A percentile compares a stretch with the other conserved stretches of the same genome.
Conservation (phyloP, 2,329 filamentous ascomycete species). For the Oidium heveae region DNA sequence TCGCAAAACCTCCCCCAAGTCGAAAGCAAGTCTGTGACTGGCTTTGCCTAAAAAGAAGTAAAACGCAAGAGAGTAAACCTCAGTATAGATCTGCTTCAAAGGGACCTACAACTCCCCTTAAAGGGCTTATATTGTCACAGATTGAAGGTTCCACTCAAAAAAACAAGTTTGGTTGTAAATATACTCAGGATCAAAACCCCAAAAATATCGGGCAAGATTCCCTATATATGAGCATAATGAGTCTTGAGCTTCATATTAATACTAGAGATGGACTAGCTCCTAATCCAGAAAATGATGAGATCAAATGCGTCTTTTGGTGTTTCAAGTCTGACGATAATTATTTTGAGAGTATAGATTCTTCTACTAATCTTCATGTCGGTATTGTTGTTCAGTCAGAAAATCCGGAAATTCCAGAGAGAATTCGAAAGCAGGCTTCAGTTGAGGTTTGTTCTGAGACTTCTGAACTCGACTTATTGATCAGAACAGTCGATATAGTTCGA, state of each 20-base stretch:
- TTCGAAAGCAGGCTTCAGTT: constrained; percentile 33
- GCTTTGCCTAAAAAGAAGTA: constrained; percentile 21
- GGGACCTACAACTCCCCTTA: constrained; percentile 3
- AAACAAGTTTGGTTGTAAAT: constrained; percentile 64
- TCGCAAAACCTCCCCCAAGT: constrained; percentile 43
- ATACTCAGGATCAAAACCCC: constrained; percentile 48
- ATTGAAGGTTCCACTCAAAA: constrained; percentile 73
- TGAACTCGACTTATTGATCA: constrained; percentile 64
- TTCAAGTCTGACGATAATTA: constrained; percentile 49
- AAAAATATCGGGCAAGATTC: constrained; percentile 60
- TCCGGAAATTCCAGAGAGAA: constrained; percentile 28
- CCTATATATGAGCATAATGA: constrained; percentile 94
- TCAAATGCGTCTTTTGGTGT: constrained; percentile 78
- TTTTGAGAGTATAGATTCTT: constrained; percentile 21
- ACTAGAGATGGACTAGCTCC: constrained; percentile 58
- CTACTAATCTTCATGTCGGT: constrained; percentile 33
- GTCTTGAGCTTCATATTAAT: constrained; percentile 77
- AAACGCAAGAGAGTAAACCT: constrained; percentile 6
- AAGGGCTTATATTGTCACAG: constrained; percentile 35
- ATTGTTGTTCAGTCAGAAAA: constrained; percentile 47
- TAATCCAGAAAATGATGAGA: constrained; percentile 73
- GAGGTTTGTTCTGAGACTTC: constrained; percentile 50
- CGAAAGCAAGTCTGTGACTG: constrained; percentile 44
- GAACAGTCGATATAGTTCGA: constrained; percentile 70
- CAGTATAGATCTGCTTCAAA: not conserved